Percentiles rank a stretch among this genome's conserved stretches.
Conservation (phyloP, 805 yeast genomes). For the Candida pseudofarinosa region DNA sequence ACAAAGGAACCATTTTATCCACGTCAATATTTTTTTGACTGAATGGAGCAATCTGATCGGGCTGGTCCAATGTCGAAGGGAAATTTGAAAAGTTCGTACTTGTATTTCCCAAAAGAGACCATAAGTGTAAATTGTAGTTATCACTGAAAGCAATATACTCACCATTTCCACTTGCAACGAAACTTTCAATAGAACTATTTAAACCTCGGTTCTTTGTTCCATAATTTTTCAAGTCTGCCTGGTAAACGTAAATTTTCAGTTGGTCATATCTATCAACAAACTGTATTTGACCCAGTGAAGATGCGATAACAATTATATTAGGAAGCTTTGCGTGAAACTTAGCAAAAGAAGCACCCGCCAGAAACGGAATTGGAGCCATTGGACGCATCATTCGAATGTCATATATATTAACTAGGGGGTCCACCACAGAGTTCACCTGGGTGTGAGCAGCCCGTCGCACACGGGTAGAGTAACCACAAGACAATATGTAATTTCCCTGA, state of each 20-base stretch:
- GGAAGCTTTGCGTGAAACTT: slow-evolving; percentile 84
- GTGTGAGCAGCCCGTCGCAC: slow-evolving; percentile 48
- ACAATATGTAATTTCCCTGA: slow-evolving; percentile 61
- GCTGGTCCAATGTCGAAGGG: slow-evolving; percentile 48
- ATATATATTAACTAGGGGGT: slow-evolving; percentile 78
- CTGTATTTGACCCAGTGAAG: slow-evolving; percentile 78
- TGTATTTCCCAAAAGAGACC: slow-evolving; percentile 48
- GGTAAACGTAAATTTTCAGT: slow-evolving; percentile 59
- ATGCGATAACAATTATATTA: slow-evolving; percentile 68
- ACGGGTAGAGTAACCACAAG: slow-evolving; percentile 76
- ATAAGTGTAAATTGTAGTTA: slow-evolving; percentile 58
- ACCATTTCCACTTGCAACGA: slow-evolving; percentile 66
- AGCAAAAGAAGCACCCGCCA: slow-evolving; percentile 84
- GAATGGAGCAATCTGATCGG: slow-evolving; percentile 37
- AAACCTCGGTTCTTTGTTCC: slow-evolving; percentile 1
- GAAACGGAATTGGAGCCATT: slow-evolving; percentile 77
- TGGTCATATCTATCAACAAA: slow-evolving; percentile 82
- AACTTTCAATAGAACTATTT: slow-evolving; percentile 35
- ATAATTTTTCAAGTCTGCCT: slow-evolving; percentile 48
- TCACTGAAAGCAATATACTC: slow-evolving; percentile 73
- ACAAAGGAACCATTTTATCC: slow-evolving; percentile 58
- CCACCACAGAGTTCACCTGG: slow-evolving; percentile 37
- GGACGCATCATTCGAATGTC: slow-evolving; percentile 73
- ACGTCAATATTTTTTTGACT: slow-evolving; percentile 21
- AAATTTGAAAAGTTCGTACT: slow-evolving; percentile 31